phyloP scores from a whole-genome alignment of 2,329 filamentous ascomycete species.

The Pezicula neosporulosa region DNA sequence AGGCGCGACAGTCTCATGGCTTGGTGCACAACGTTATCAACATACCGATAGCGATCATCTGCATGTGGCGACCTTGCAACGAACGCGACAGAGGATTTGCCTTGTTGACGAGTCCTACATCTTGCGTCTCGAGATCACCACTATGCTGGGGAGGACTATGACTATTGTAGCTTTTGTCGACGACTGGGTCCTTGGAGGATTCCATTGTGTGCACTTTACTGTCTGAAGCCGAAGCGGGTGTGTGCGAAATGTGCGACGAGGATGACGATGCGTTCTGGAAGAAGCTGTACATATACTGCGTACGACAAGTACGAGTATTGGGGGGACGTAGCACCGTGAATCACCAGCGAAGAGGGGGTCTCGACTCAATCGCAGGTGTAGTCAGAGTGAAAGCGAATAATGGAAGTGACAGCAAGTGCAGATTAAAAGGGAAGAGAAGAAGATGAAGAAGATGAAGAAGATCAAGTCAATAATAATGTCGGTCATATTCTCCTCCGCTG shows the following conservation, averaged over 20 bases:
- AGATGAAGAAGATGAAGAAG: too few species aligned
- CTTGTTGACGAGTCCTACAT: not conserved
- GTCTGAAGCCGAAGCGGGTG: not conserved
- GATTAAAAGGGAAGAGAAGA: too few species aligned
- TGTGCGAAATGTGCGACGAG: not conserved
- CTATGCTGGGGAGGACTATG: not conserved
- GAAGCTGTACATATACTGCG: not conserved
- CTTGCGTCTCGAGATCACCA: not conserved
- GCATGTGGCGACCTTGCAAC: conserved; percentile 2
- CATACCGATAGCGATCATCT: conserved; percentile 4
- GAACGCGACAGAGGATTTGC: not conserved
- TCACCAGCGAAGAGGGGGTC: too few species aligned
- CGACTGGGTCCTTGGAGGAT: not conserved
- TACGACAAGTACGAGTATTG: too few species aligned
- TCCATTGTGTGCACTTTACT: not conserved
- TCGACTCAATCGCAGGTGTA: too few species aligned
- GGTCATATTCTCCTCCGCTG: too few species aligned
- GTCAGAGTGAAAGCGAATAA: too few species aligned
- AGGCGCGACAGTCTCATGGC: not conserved
- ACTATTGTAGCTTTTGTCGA: not conserved
- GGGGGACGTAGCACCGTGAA: too few species aligned
- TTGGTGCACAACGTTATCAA: not conserved
- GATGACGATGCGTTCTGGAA: not conserved
- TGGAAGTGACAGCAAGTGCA: too few species aligned
- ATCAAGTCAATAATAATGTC: too few species aligned